A percentile compares a stretch with the other conserved stretches of the same genome.
These are phyloP conservation scores for Lodderomyces jiufengensis DNA, from an alignment of 1,139 yeast genomes.

Conservation along the genomic window DNA sequence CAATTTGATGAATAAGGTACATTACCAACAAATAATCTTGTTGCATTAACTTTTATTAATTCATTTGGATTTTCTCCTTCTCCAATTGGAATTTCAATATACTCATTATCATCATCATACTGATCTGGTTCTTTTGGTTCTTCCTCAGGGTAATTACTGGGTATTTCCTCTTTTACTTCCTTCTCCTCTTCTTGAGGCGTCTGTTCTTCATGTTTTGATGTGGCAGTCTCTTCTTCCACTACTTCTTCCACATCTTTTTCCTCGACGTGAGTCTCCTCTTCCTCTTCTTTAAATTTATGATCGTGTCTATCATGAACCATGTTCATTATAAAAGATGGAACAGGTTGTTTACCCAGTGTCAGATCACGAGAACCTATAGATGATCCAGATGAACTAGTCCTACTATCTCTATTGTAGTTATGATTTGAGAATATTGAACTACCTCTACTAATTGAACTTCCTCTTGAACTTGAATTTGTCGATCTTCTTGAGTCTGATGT, in stretches of 20 bases:
- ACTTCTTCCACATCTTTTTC: background rate
- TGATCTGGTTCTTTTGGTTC: constrained; percentile 7
- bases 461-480: constrained; percentile 9
- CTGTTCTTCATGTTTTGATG: too few species aligned
- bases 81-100: constrained; percentile 22
- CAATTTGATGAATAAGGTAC: constrained; percentile 57
- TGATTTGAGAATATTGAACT: constrained; percentile 7
- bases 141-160: too few species aligned
- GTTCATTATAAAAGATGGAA: constrained; percentile 33
- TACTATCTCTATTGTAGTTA: constrained; percentile 1
- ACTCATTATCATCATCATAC: constrained; percentile 30
- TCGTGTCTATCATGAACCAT: constrained; percentile 17
- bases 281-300: background rate
- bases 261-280: constrained; percentile 1
- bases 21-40: constrained; percentile 50
- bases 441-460: constrained; percentile 8
- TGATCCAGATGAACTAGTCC: constrained; percentile 12
- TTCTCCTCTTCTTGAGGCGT: background rate
- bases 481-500: constrained; percentile 8
- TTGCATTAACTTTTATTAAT: constrained; percentile 31
- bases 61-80: constrained; percentile 29
- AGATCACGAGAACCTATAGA: constrained; percentile 10
- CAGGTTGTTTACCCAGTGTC: constrained; percentile 12
- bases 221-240: constrained; percentile 4
- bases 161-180: constrained; percentile 5